Percentiles rank a stretch among this genome's conserved stretches.
phyloP scores from a whole-genome alignment of 2,329 filamentous ascomycete species.

The Emmonsia crescens region DNA sequence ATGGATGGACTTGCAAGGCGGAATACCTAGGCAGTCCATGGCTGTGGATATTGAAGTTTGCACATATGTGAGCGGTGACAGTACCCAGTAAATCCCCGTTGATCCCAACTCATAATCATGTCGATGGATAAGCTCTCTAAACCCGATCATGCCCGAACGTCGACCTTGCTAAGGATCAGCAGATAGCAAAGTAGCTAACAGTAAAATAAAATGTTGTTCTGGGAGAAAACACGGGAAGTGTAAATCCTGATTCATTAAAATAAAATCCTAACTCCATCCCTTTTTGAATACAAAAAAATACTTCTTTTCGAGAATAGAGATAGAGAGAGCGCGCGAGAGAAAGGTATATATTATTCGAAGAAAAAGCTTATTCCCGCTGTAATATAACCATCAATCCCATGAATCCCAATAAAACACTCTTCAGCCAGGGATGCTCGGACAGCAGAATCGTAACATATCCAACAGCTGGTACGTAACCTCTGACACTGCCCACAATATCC shows the following conservation, averaged over 20 bases:
- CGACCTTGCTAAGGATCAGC: background rate
- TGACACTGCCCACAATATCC: conserved; percentile 87
- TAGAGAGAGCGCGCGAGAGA: conserved; percentile 2
- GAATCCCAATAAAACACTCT: conserved; percentile 84
- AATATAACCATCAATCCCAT: conserved; percentile 93
- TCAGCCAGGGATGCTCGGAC: conserved; percentile 92
- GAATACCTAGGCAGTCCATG: no score
- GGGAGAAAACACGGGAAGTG: no score
- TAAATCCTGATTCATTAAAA: background rate
- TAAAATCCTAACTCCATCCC: background rate
- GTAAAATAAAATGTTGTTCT: background rate
- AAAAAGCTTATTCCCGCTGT: conserved; percentile 62
- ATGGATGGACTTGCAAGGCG: background rate
- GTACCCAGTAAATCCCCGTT: no score
- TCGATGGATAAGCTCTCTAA: background rate
- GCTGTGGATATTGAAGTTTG: no score
- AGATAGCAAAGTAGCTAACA: background rate
- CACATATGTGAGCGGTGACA: no score
- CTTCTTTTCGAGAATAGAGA: background rate
- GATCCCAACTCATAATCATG: background rate
- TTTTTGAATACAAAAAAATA: background rate
- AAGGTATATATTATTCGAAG: background rate
- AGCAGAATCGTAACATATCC: conserved; percentile 95
- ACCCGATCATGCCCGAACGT: background rate
- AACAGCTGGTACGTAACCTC: conserved; percentile 86